A percentile compares a stretch with the other conserved stretches of the same genome.
These are phyloP conservation scores for Oemleria cerasiformis DNA, from an alignment of 306 rosid species.

Conservation along the genomic window DNA sequence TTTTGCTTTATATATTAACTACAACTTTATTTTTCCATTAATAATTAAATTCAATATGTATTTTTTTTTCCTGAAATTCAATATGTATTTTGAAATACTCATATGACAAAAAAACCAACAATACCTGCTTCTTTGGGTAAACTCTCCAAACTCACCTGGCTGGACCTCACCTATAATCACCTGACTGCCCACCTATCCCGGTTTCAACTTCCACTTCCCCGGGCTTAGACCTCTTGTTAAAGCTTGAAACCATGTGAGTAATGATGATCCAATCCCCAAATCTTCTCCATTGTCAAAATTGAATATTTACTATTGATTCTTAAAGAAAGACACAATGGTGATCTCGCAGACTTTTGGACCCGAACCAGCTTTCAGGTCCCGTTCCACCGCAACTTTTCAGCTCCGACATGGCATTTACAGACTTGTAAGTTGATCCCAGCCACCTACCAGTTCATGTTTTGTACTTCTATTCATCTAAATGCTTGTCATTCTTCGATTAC, in stretches of 20 bases:
- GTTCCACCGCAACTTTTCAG: conserved; percentile 61
- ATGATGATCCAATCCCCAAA: not conserved
- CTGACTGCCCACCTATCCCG: conserved; percentile 64
- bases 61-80: too few species aligned
- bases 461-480: conserved; percentile 4
- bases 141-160: conserved; percentile 80
- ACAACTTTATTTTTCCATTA: too few species aligned
- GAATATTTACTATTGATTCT: not conserved
- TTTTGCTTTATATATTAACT: too few species aligned
- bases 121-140: conserved; percentile 80
- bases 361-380: conserved; percentile 79
- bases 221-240: conserved; percentile 76
- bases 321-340: not conserved
- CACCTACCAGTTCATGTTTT: not conserved
- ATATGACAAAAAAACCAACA: too few species aligned
- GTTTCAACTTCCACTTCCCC: conserved; percentile 54
- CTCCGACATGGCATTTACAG: conserved; percentile 70
- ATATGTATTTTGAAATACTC: too few species aligned
- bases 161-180: conserved; percentile 76
- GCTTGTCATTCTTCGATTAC: conserved; percentile 8
- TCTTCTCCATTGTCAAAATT: not conserved
- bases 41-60: too few species aligned
- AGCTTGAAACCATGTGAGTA: conserved; percentile 83
- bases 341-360: conserved; percentile 78
- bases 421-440: conserved; percentile 52